phyloP scores from a whole-genome alignment of 345 rosid genomes.

The Eucalyptus shirleyi region DNA sequence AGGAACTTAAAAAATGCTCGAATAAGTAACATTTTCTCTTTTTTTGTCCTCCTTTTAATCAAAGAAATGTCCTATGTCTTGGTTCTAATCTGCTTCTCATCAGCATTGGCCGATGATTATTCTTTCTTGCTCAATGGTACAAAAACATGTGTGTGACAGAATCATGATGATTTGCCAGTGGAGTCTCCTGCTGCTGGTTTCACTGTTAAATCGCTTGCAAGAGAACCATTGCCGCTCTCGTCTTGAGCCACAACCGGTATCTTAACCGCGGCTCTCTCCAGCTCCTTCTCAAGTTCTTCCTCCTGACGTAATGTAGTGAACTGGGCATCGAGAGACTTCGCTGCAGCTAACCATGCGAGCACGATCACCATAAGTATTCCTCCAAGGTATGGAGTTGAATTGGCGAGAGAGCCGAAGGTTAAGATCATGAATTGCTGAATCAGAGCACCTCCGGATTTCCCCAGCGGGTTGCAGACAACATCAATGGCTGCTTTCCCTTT shows the following conservation, averaged over 20 bases:
- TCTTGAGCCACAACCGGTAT: slow-evolving; percentile 53
- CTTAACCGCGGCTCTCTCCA: slow-evolving; percentile 87
- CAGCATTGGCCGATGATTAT: not conserved
- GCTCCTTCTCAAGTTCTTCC: slow-evolving; percentile 93
- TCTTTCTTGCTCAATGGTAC: not conserved
- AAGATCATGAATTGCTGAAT: slow-evolving; percentile 98
- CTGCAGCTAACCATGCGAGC: slow-evolving; percentile 75
- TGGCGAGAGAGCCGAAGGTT: slow-evolving; percentile 87
- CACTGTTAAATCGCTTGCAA: not conserved
- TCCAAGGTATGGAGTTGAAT: slow-evolving; percentile 93
- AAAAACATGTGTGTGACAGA: not conserved
- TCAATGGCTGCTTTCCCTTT: slow-evolving; percentile 98
- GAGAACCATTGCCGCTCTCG: slow-evolving; percentile 37
- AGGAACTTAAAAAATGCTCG: not conserved
- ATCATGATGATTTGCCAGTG: slow-evolving; percentile 17
- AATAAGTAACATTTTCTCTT: not conserved
- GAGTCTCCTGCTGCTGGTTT: not conserved
- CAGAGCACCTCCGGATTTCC: slow-evolving; percentile 94
- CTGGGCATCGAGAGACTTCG: slow-evolving; percentile 76
- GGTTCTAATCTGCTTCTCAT: not conserved
- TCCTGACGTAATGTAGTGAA: slow-evolving; percentile 65
- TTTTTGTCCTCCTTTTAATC: not conserved
- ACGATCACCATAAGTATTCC: slow-evolving; percentile 71
- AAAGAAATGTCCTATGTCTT: not conserved
- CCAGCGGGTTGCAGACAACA: slow-evolving; percentile 89